Percentiles rank a stretch among this genome's conserved stretches.
Evolutionary conservation across 176 grass and related monocot genomes (phyloP).

Genomic region (Olyra latifolia): DNA sequence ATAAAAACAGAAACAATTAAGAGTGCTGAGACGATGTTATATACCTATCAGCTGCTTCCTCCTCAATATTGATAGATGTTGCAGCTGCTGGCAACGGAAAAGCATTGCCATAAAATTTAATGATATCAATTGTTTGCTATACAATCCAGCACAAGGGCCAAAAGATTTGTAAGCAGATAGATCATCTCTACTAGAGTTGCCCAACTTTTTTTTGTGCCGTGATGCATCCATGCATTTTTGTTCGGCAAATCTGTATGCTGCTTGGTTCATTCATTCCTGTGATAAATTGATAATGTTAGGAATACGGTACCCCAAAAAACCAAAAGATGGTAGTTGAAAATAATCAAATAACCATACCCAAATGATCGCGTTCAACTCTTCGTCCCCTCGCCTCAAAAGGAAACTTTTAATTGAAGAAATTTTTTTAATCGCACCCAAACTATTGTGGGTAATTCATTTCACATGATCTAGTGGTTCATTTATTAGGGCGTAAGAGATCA

Average conservation of each 20-base stretch:
- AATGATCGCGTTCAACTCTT: background rate
- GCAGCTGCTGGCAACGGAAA: background rate
- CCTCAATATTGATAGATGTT: background rate
- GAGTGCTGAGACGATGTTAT: background rate
- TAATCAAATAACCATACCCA: background rate
- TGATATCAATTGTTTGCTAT: background rate
- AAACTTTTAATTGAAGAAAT: background rate
- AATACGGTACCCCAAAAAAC: background rate
- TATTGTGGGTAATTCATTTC: too few species aligned
- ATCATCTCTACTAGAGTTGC: background rate
- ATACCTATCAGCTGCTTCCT: background rate
- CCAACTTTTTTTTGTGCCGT: background rate
- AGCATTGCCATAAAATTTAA: background rate
- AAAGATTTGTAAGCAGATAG: background rate
- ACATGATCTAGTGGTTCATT: too few species aligned
- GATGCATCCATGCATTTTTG: background rate
- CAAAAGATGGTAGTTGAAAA: background rate
- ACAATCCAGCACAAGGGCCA: background rate
- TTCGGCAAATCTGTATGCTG: background rate
- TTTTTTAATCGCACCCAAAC: too few species aligned
- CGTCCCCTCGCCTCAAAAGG: too few species aligned
- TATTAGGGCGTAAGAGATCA: too few species aligned
- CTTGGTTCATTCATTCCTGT: background rate
- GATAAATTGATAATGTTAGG: background rate
- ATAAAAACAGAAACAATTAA: background rate